These are phyloP conservation scores for Mortierella alpina DNA, from an alignment of 192 early-diverging fungal genomes.

Conservation along the genomic window DNA sequence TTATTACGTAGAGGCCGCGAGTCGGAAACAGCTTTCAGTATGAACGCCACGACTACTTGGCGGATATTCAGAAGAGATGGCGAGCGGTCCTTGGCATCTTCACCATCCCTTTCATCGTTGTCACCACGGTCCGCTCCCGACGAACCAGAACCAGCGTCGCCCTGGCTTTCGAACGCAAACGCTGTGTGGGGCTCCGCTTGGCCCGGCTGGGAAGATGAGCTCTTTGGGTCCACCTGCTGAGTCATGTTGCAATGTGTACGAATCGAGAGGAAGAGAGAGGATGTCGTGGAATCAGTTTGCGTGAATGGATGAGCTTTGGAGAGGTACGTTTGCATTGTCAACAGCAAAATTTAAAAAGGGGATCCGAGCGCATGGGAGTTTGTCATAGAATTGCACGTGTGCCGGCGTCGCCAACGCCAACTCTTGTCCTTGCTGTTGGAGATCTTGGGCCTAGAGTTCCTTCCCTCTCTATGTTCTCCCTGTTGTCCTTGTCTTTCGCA, in stretches of 20 bases:
- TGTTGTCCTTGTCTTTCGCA: no score
- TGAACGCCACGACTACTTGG: conserved; percentile 19
- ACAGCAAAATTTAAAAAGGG: no score
- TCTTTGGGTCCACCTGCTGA: conserved; percentile 18
- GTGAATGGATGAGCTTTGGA: not conserved
- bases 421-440: no score
- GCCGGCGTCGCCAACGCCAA: no score
- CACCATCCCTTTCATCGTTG: not conserved
- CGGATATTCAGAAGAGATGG: conserved; percentile 29
- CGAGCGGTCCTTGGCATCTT: conserved; percentile 10
- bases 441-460: no score
- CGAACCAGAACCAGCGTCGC: not conserved
- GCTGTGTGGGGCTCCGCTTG: conserved; percentile 2
- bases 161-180: conserved; percentile 9
- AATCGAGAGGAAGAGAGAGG: not conserved
- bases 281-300: not conserved
- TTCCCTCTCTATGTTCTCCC: no score
- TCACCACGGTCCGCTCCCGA: no score
- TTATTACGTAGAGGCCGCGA: conserved; percentile 25
- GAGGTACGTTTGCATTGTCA: not conserved
- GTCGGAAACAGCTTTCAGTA: conserved; percentile 18
- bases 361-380: no score
- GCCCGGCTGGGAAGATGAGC: not conserved
- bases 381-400: no score
- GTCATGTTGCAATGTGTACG: conserved; percentile 6